Conservation (phyloP, 78 protist species). For the Dictyostelium intermedium region DNA sequence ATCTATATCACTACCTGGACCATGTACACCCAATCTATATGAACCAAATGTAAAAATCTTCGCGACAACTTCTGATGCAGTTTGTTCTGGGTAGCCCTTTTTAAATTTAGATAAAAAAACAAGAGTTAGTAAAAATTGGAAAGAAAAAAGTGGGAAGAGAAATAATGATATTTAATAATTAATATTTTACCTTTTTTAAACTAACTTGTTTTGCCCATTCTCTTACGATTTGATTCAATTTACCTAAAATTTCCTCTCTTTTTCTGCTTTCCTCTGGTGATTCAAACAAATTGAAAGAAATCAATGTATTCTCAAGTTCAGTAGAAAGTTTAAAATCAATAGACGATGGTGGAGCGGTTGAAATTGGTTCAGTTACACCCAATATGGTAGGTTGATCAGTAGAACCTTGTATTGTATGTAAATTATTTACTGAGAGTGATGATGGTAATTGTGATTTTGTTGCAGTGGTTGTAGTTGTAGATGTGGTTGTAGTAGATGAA, state of each 20-base stretch:
- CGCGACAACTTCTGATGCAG: slow-evolving; percentile 72
- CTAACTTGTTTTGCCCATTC: slow-evolving; percentile 81
- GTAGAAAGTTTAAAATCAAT: slow-evolving; percentile 28
- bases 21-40: slow-evolving; percentile 96
- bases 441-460: background rate
- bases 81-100: slow-evolving; percentile 61
- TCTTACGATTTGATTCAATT: slow-evolving; percentile 63
- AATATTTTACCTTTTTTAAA: slow-evolving; percentile 40
- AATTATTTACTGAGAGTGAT: background rate
- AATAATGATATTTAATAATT: background rate
- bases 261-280: slow-evolving; percentile 67
- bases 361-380: slow-evolving; percentile 81
- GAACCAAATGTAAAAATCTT: slow-evolving; percentile 96
- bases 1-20: slow-evolving; percentile 97
- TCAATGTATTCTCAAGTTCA: slow-evolving; percentile 62
- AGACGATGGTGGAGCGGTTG: slow-evolving; percentile 48
- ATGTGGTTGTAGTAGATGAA: background rate
- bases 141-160: background rate
- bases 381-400: background rate
- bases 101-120: background rate
- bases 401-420: background rate
- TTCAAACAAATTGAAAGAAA: slow-evolving; percentile 67
- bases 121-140: too few species aligned
- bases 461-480: background rate
- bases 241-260: slow-evolving; percentile 83